Base-by-base conservation (phyloP, 2,329 filamentous ascomycete species). In the Cordyceps fumosorosea region DNA sequence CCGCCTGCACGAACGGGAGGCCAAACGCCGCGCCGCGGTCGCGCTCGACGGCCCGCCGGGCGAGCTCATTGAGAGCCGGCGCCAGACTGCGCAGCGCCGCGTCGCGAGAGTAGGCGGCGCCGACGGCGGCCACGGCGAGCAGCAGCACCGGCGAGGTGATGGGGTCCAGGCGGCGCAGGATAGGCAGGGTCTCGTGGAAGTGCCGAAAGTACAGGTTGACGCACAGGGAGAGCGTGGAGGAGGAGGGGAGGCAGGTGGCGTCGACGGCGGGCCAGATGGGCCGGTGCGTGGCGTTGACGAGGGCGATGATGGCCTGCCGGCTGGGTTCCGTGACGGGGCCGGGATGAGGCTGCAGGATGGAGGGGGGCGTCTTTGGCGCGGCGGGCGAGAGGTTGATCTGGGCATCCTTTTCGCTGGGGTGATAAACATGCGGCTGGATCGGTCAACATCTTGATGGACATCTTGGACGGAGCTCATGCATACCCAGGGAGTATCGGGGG, bases 131-230 rank as follows among this genome's bases (percentile, higher is more conserved):
- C 59, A 62, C 50, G 50, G 59, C 59, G 20, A 62, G 59, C 14
- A 62, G 59, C 8, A 62, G 22, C 18, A 62, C 34, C 22, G 59
- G 59, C 22, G 59, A 54, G 11, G 58, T 34, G 12, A 20, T n/a
- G 42, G 24, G 20, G 20, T 62, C 45, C n/a, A 45, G 16, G 32
- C 59, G 59, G 12, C 52, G 22, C 14, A 62, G 40, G 26, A 62
- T 56, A 12, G 59, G 59, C 7, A 62, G 32, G 14, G 40, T 34
- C 14, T 62, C 50, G 29, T 62, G 59, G 24, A 62, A 62, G n/a
- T 61, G 59, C 29, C 59, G 59, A 24, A 61, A 62, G 24, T 62
- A 62, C 18, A 62, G 50, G 29, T 62, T 62, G 42, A 62, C 44
- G 29, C 59, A 62, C 11, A 48, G 22, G n/a, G 59, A 62, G 7